A percentile compares a stretch with the other conserved stretches of the same genome.
Conservation (phyloP, 305 asterid genomes). For the Striga hermonthica region DNA sequence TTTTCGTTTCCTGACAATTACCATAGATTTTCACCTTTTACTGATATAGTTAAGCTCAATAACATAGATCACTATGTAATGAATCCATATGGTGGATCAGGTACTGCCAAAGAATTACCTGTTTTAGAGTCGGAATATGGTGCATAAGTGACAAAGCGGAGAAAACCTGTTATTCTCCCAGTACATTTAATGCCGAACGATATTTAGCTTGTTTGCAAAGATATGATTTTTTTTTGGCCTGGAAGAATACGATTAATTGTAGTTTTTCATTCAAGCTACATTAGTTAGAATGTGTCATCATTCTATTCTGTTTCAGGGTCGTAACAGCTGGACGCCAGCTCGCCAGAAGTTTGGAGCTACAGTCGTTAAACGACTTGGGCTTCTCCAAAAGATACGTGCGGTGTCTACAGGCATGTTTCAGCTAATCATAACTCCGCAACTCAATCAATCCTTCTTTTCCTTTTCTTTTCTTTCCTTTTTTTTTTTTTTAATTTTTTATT, state of each 20-base stretch:
- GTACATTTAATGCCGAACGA: neutral
- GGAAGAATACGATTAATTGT: neutral
- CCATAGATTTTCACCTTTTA: constrained; percentile 14
- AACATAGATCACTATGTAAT: neutral
- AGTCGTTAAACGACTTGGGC: constrained; percentile 87
- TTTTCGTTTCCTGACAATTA: neutral
- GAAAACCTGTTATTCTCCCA: neutral
- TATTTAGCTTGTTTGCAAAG: constrained; percentile 1
- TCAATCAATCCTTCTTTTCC: neutral
- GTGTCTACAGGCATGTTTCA: constrained; percentile 74
- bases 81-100: neutral
- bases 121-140: neutral
- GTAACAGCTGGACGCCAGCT: constrained; percentile 95
- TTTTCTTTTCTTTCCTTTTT: too few species aligned
- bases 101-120: neutral
- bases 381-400: constrained; percentile 93
- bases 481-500: too few species aligned
- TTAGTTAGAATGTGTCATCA: neutral
- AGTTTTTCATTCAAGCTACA: neutral
- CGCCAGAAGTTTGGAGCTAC: constrained; percentile 84
- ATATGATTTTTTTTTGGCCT: neutral
- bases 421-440: neutral
- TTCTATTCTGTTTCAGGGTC: constrained; percentile 50
- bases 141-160: neutral
- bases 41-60: neutral